Percentiles rank a stretch among this genome's conserved stretches.
phyloP scores from a whole-genome alignment of 2,329 filamentous ascomycete species.

The Botrytis fragariae region DNA sequence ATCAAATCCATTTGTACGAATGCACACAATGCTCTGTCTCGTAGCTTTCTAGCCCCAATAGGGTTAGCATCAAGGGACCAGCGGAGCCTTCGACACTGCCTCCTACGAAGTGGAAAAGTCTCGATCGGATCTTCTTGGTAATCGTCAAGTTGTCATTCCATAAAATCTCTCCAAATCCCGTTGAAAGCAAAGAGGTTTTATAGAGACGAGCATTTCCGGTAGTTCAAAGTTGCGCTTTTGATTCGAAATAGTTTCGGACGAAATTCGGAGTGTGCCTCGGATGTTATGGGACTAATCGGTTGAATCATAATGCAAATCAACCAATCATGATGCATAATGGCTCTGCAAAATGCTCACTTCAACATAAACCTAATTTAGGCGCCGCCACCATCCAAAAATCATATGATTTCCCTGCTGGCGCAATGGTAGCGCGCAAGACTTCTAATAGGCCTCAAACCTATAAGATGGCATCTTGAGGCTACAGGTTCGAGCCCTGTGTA shows the following conservation, averaged over 20 bases:
- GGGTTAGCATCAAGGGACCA: neutral
- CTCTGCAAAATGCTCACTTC: fast-evolving
- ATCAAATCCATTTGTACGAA: neutral
- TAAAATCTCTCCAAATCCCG: neutral
- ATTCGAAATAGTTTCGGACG: neutral
- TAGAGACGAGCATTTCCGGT: neutral
- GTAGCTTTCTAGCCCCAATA: neutral
- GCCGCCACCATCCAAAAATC: neutral
- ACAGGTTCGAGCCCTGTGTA: neutral
- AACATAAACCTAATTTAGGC: fast-evolving
- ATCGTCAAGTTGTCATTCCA: neutral
- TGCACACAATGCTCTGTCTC: neutral
- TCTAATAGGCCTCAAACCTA: too few species aligned
- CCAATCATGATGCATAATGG: neutral
- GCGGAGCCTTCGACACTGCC: neutral
- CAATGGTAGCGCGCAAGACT: slow-evolving; percentile 21
- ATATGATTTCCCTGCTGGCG: slow-evolving; percentile 14
- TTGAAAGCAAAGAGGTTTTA: neutral
- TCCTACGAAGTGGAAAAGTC: neutral
- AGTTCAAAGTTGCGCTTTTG: neutral
- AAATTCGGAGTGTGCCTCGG: neutral
- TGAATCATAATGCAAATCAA: too few species aligned
- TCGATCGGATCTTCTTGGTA: neutral
- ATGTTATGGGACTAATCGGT: neutral
- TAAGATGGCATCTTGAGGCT: slow-evolving; percentile 18